Percentiles rank a stretch among this genome's conserved stretches.
Conservation (phyloP, 2,329 filamentous ascomycete species). For the Pseudopyrenochaeta lycopersici region DNA sequence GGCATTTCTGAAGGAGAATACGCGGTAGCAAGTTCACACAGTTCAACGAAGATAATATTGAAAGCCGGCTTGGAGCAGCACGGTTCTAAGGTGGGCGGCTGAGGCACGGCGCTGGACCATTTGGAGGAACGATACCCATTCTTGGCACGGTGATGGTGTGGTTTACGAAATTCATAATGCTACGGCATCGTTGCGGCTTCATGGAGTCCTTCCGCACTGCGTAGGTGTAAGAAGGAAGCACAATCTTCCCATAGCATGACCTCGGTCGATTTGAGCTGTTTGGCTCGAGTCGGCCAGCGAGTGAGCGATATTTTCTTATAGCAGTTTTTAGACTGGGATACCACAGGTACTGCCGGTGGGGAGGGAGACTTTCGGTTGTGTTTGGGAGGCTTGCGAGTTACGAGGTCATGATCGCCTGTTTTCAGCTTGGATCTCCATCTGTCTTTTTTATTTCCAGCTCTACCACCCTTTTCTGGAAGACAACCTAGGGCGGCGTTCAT, state of each 20-base stretch:
- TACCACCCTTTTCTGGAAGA: conserved; percentile 8
- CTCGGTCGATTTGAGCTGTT: conserved; percentile 7
- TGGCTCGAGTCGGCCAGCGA: not conserved
- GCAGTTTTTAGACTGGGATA: conserved; percentile 28
- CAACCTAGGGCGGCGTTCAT: conserved; percentile 37
- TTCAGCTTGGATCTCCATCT: conserved; percentile 8
- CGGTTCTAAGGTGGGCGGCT: not conserved
- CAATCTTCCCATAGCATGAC: conserved; percentile 3
- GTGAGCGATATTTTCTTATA: conserved; percentile 14
- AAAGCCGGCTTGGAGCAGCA: not conserved
- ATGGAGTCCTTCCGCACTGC: conserved; percentile 11
- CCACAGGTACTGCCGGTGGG: conserved; percentile 14
- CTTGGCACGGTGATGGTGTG: conserved; percentile 2
- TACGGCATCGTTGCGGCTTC: conserved; percentile 6
- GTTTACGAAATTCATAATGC: conserved; percentile 3
- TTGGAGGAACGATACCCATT: conserved; percentile 9
- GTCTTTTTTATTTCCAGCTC: not conserved
- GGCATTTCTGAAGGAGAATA: not conserved
- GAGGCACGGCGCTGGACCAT: not conserved
- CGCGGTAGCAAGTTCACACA: not conserved
- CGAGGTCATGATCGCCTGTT: conserved; percentile 14
- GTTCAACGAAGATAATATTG: not conserved
- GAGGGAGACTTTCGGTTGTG: conserved; percentile 3
- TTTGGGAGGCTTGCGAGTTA: conserved; percentile 8
- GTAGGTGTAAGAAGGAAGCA: not conserved